A percentile compares a stretch with the other conserved stretches of the same genome.
These are phyloP conservation scores for Bidens hawaiensis DNA, from an alignment of 140 eudicot species.

Conservation along the genomic window DNA sequence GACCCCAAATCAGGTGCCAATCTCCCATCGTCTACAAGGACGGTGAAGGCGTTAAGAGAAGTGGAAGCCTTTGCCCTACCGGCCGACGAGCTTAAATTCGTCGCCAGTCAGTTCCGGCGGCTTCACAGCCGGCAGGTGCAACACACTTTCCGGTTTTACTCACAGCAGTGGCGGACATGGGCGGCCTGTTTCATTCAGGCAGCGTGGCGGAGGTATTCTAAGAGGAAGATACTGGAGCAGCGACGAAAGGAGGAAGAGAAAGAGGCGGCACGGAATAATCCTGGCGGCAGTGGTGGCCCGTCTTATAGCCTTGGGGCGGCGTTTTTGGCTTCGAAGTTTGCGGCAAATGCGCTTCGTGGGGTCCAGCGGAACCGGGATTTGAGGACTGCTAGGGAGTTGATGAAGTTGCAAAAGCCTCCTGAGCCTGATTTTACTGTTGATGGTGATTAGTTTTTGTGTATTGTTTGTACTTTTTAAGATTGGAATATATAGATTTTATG, in stretches of 20 bases:
- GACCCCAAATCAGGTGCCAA: conserved; percentile 79
- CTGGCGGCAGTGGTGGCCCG: conserved; percentile 30
- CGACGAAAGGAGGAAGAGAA: conserved; percentile 69
- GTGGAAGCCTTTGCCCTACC: conserved; percentile 90
- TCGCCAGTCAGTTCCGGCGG: conserved; percentile 86
- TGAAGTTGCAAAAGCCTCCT: conserved; percentile 82
- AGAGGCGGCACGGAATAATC: conserved; percentile 30
- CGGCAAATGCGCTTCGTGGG: conserved; percentile 91
- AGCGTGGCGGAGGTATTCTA: conserved; percentile 83
- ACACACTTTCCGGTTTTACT: conserved; percentile 89
- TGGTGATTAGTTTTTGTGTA: conserved; percentile 49
- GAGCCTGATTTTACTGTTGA: conserved; percentile 90
- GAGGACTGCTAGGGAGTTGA: conserved; percentile 66
- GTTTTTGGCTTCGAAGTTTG: conserved; percentile 78
- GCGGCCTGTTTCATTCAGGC: conserved; percentile 96
- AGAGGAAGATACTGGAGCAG: conserved; percentile 64
- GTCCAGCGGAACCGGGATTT: conserved; percentile 66
- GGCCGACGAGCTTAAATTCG: conserved; percentile 87
- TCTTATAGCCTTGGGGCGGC: conserved; percentile 83
- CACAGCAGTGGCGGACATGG: conserved; percentile 98
- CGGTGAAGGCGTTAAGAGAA: conserved; percentile 79
- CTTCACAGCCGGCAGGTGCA: conserved; percentile 97
- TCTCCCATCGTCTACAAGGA: conserved; percentile 88
- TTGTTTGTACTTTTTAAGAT: conserved; percentile 9
- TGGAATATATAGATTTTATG: neutral